phyloP scores from a whole-genome alignment of 2,329 filamentous ascomycete species.

The Pseudogymnoascus sp. region DNA sequence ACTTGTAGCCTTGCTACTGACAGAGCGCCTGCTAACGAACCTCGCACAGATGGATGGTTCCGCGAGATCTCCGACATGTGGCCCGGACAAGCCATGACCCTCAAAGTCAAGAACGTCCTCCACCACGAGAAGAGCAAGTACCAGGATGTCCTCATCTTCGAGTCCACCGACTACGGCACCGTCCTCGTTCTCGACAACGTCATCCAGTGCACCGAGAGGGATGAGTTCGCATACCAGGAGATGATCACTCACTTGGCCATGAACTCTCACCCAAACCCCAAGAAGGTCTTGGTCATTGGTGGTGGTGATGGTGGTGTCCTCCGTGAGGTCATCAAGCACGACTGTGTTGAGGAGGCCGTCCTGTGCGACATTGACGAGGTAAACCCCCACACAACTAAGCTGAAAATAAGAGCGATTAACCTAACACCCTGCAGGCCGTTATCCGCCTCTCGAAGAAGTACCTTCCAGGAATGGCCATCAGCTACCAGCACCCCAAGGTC shows the following conservation, averaged over 20 bases:
- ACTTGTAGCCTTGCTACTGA: constrained; percentile 8
- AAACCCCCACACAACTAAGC: constrained; percentile 14
- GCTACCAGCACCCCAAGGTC: constrained; percentile 89
- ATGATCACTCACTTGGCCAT: constrained; percentile 99
- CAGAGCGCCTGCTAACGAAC: constrained; percentile 14
- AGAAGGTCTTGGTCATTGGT: constrained; percentile 97
- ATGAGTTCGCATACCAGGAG: constrained; percentile 99
- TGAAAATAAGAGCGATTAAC: not conserved
- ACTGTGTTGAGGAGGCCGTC: constrained; percentile 87
- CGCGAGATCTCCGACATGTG: constrained; percentile 98
- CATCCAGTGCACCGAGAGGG: constrained; percentile 96
- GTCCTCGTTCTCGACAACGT: constrained; percentile 97
- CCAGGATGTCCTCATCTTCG: constrained; percentile 98
- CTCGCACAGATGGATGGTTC: constrained; percentile 90
- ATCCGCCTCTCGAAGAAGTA: constrained; percentile 98
- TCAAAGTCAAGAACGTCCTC: constrained; percentile 93
- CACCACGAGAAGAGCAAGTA: constrained; percentile 99
- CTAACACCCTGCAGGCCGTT: constrained; percentile 54
- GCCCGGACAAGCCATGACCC: constrained; percentile 97
- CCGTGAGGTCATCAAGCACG: constrained; percentile 98
- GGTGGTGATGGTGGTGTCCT: constrained; percentile 96
- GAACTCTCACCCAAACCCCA: constrained; percentile 96
- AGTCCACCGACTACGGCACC: constrained; percentile 93
- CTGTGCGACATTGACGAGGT: constrained; percentile 98
- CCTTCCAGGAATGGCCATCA: constrained; percentile 86